Percentiles rank a stretch among this genome's conserved stretches.
Evolutionary conservation across 768 basidiomycete genomes (phyloP).

Genomic region (Cytidiella melzeri): DNA sequence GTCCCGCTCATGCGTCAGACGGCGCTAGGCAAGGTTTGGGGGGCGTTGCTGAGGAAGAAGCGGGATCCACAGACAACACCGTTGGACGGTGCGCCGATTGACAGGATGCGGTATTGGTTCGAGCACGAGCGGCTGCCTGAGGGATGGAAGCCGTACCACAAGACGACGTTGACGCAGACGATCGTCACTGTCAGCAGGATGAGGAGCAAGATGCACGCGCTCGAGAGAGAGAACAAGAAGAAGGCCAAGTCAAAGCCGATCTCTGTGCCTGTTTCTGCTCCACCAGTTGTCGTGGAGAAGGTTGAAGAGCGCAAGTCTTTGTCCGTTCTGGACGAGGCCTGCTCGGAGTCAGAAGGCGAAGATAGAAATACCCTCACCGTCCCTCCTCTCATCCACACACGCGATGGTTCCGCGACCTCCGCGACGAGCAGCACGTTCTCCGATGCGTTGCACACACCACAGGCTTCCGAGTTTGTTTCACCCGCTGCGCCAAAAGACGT

Average conservation of each 20-base stretch:
- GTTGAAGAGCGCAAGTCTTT: not conserved
- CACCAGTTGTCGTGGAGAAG: not conserved
- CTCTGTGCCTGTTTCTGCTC: no score
- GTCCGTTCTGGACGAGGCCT: not conserved
- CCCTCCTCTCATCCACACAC: not conserved
- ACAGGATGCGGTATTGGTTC: conserved; percentile 10
- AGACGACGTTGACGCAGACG: conserved; percentile 8
- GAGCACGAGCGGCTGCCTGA: conserved; percentile 8
- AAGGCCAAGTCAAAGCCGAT: not conserved
- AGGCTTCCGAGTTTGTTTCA: not conserved
- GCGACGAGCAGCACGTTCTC: conserved; percentile 8
- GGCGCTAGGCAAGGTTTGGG: not conserved
- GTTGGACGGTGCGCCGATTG: conserved; percentile 9
- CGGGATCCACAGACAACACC: conserved; percentile 2
- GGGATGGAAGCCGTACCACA: conserved; percentile 11
- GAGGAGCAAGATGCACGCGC: conserved; percentile 3
- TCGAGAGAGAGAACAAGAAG: conserved; percentile 2
- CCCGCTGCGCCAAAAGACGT: not conserved
- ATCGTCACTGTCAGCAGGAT: conserved; percentile 7
- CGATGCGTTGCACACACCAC: not conserved
- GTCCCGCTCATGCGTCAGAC: conserved; percentile 1
- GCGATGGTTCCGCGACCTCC: not conserved
- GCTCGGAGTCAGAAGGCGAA: not conserved
- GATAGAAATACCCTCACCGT: not conserved
- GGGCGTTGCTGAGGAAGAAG: not conserved